Evolutionary conservation across 78 protist species (phyloP), one percentile per base, ranked within the genome.

Genomic region (Dictyostelium capitatum): DNA sequence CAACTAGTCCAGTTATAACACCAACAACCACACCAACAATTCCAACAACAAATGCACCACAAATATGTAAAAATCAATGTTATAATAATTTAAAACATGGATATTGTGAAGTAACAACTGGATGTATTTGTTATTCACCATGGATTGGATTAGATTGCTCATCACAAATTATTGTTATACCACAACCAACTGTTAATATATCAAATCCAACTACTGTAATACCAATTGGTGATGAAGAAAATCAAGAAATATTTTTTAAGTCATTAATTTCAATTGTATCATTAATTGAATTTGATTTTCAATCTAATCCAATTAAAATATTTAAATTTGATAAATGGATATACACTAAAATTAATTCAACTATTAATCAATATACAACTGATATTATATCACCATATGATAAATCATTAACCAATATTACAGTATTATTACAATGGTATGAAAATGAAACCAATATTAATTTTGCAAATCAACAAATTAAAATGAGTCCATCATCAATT

Each of bases 131-230:
- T 57, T 57, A n/a, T 28, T 57, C 67, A 5, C 67, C 67, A 23
- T 57, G 67, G 67, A n/a, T 57, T 7, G 67, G 67, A n/a, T 57
- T 57, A 57, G 67, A 57, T 57, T 57, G 67, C 20, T 57, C 67
- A 23, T 57, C 67, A 20, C 67, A 23, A 10, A 8, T 57, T 7
- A 57, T 57, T n/a, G 20, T 57, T 4, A 12, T 57, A 9, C 67
- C 67, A 57, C 67, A 57, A 57, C 67, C 67, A 57, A 19, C 0
- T 8, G 23, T 19, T 20, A 57, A 57, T 57, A 57, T 12, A 57
- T 20, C 67, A 20, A 15, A 57, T n/a, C 67, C 67, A 57, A 57
- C 67, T 1, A n/a, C 30, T 20, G 67, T n/a, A 57, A 1, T 57
- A 23, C 67, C 67, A 57, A 57, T 57, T n/a, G 67, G 67, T 9